Base-by-base conservation (phyloP, 257 asterid genomes). In the Oldenlandia corymbosa region DNA sequence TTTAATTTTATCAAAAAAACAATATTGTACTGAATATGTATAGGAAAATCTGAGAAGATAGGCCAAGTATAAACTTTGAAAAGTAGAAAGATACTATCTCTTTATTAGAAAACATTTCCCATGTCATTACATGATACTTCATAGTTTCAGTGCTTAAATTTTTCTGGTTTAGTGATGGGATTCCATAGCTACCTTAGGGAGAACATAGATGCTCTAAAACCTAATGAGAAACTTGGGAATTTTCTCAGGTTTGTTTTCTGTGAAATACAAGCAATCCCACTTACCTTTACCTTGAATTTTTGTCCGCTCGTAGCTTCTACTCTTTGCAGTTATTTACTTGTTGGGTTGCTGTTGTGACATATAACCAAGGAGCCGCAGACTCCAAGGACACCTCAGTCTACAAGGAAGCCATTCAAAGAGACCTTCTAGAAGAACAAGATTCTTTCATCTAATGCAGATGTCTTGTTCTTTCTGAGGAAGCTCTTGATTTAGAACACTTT, bases 281-380 rank as follows among this genome's bases (percentile, higher is more conserved):
- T 3, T 45, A 30, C 59, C 42, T 43, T 58, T 32, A 7, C 47
- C 39, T 46, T n/a, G n/a, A n/a, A n/a, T n/a, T n/a, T 21, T 20
- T 51, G 39, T 23, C 52, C 20, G 56, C 10, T 60, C 30, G 56
- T 64, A 42, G 43, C 39, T 56, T 62, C 56, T 20, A 52, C 32
- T 21, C 4, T 17, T 49, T 66, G 72, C 88, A 89, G 97, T 55
- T 92, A 73, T 52, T 79, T 67, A 91, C 96, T 30, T 81, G 95
- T 73, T 96, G 94, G 11, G 70, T 89, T 65, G 97, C 97, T 45
- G 97, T 85, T 80, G 80, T 81, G 27, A 81, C 94, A 7, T 89
- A 81, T 30, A 93, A 89, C 20, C 94, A 84, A 16, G 96, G 99
- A 64, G 97, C 97, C 54, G 78, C 96, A 30, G 99, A 93, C 74